Evolutionary conservation across 768 basidiomycete species (phyloP).

Genomic region (Rubroboletus pulcherrimus): DNA sequence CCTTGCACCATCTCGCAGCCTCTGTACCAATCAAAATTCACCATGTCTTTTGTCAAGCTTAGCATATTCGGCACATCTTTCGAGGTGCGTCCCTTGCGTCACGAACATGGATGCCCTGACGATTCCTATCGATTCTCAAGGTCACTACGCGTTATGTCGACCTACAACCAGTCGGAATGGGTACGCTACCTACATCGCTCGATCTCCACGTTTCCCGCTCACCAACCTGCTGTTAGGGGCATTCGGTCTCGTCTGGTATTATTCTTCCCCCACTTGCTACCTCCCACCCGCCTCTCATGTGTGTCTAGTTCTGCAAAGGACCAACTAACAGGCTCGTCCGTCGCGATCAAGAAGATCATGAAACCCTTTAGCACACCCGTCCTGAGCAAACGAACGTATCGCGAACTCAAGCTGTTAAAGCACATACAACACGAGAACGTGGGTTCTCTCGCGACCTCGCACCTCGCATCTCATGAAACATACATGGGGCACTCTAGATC

Average conservation of each 20-base stretch:
- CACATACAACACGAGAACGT: constrained; percentile 99
- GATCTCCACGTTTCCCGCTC: constrained; percentile 12
- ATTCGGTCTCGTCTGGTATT: constrained; percentile 96
- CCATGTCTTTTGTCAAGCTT: constrained; percentile 95
- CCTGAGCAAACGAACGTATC: constrained; percentile 95
- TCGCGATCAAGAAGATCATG: constrained; percentile 99
- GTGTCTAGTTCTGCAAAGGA: constrained; percentile 81
- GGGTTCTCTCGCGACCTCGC: constrained; percentile 26
- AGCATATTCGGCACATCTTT: constrained; percentile 98
- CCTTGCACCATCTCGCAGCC: constrained; percentile 2
- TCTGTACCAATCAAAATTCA: not conserved
- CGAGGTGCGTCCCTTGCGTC: constrained; percentile 52
- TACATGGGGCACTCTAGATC: constrained; percentile 51
- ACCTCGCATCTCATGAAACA: constrained; percentile 5
- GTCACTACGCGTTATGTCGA: constrained; percentile 99
- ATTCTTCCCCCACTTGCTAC: not conserved
- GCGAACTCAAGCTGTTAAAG: constrained; percentile 96
- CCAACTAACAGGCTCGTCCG: constrained; percentile 88
- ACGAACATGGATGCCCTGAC: constrained; percentile 14
- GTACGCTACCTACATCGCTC: constrained; percentile 43
- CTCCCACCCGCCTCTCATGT: constrained; percentile 8
- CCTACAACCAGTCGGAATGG: constrained; percentile 99
- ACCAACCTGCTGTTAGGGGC: constrained; percentile 50
- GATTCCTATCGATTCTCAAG: constrained; percentile 39
- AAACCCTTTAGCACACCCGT: constrained; percentile 99